These are phyloP conservation scores for Ustilago crameri DNA, from an alignment of 1,284 basidiomycete genomes.

Conservation along the genomic window DNA sequence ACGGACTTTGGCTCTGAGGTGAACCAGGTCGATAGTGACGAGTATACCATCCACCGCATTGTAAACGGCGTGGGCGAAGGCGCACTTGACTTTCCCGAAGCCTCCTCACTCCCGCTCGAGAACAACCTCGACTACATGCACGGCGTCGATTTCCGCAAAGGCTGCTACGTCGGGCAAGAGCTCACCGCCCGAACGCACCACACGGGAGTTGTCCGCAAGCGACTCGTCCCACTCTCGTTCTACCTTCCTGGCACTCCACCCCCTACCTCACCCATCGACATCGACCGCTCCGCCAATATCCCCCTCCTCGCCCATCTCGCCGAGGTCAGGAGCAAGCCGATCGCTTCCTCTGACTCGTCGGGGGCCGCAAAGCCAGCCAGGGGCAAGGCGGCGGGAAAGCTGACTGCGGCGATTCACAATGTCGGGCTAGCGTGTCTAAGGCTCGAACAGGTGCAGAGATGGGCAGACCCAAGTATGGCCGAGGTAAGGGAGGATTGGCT, in stretches of 20 bases:
- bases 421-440: slow-evolving; percentile 57
- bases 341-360: background rate
- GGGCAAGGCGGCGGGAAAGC: slow-evolving; percentile 60
- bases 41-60: slow-evolving; percentile 83
- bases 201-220: slow-evolving; percentile 89
- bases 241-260: slow-evolving; percentile 17
- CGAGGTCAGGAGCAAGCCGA: slow-evolving; percentile 26
- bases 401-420: slow-evolving; percentile 55
- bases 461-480: slow-evolving; percentile 12
- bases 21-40: slow-evolving; percentile 8
- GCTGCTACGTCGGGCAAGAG: slow-evolving; percentile 98
- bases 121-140: slow-evolving; percentile 93
- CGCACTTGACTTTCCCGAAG: slow-evolving; percentile 78
- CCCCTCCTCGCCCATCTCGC: slow-evolving; percentile 21
- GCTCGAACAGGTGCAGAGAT: slow-evolving; percentile 57
- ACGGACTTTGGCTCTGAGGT: background rate
- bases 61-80: slow-evolving; percentile 89
- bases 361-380: slow-evolving; percentile 29
- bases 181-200: slow-evolving; percentile 96
- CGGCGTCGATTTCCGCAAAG: slow-evolving; percentile 95
- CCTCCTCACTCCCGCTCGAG: slow-evolving; percentile 88
- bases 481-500: slow-evolving; percentile 15
- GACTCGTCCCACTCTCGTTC: slow-evolving; percentile 79
- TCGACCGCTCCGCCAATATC: slow-evolving; percentile 6
- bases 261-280: slow-evolving; percentile 7